Conservation (phyloP, 306 rosid species). For the Abrus precatorius region DNA sequence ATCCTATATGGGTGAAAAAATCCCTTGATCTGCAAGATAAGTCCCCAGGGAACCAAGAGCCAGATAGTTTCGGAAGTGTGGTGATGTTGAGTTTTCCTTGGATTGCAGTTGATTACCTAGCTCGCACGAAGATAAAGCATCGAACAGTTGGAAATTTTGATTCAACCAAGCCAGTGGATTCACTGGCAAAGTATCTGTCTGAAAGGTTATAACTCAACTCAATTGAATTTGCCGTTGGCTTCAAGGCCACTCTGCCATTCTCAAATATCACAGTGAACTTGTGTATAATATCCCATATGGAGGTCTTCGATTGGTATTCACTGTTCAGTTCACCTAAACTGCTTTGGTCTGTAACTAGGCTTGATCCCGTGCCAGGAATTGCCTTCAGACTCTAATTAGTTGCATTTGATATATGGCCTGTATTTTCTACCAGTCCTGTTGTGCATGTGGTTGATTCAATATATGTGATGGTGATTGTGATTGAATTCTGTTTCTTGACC, state of each 20-base stretch:
- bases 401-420: neutral
- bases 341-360: slow-evolving; percentile 5
- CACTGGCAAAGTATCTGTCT: slow-evolving; percentile 66
- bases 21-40: slow-evolving; percentile 44
- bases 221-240: slow-evolving; percentile 32
- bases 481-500: neutral
- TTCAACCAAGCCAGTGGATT: slow-evolving; percentile 68
- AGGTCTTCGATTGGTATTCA: neutral
- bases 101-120: slow-evolving; percentile 84
- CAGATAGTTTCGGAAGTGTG: slow-evolving; percentile 46
- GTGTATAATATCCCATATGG: neutral
- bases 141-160: slow-evolving; percentile 43
- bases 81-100: slow-evolving; percentile 86
- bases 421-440: neutral
- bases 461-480: neutral
- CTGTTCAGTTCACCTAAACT: neutral
- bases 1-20: slow-evolving; percentile 76
- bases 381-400: neutral
- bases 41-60: slow-evolving; percentile 53
- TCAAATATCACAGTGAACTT: slow-evolving; percentile 12
- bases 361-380: slow-evolving; percentile 5
- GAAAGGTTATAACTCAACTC: slow-evolving; percentile 62
- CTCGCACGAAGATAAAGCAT: slow-evolving; percentile 76
- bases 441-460: neutral
- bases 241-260: slow-evolving; percentile 71